Percentiles rank a stretch among this genome's conserved stretches.
Evolutionary conservation across 2,329 filamentous ascomycete species (phyloP).

Genomic region (Penicillium sp.): DNA sequence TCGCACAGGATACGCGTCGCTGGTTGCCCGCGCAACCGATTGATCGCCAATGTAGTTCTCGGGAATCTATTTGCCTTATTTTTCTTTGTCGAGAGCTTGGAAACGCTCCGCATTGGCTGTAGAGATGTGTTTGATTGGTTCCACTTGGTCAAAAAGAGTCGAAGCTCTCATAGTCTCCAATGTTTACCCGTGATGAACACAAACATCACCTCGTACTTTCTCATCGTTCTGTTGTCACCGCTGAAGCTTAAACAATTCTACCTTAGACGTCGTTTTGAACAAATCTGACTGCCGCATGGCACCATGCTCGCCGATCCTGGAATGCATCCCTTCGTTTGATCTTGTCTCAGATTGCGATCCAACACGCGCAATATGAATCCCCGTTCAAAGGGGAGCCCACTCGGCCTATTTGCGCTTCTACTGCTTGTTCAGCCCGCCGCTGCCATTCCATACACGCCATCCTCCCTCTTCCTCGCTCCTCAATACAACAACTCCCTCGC

Average conservation of each 20-base stretch:
- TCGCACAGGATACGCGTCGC: background rate
- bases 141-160: background rate
- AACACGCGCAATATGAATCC: constrained; percentile 13
- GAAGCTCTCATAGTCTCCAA: background rate
- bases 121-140: constrained; percentile 11
- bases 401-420: constrained; percentile 11
- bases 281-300: constrained; percentile 15
- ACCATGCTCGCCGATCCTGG: constrained; percentile 25
- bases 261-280: background rate
- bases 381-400: constrained; percentile 12
- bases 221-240: background rate
- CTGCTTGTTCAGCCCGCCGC: constrained; percentile 27
- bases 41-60: constrained; percentile 15
- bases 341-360: constrained; percentile 22
- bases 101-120: constrained; percentile 4
- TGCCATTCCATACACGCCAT: constrained; percentile 70
- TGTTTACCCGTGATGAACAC: background rate
- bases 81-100: constrained; percentile 12
- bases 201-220: background rate
- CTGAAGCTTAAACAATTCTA: background rate
- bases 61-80: constrained; percentile 15
- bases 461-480: constrained; percentile 60
- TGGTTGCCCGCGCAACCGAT: constrained; percentile 21
- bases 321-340: constrained; percentile 21
- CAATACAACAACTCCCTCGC: constrained; percentile 51